Percentiles rank a stretch among this genome's conserved stretches.
phyloP scores from a whole-genome alignment of 83 land plant genomes.

The Isoetes engelmannii region DNA sequence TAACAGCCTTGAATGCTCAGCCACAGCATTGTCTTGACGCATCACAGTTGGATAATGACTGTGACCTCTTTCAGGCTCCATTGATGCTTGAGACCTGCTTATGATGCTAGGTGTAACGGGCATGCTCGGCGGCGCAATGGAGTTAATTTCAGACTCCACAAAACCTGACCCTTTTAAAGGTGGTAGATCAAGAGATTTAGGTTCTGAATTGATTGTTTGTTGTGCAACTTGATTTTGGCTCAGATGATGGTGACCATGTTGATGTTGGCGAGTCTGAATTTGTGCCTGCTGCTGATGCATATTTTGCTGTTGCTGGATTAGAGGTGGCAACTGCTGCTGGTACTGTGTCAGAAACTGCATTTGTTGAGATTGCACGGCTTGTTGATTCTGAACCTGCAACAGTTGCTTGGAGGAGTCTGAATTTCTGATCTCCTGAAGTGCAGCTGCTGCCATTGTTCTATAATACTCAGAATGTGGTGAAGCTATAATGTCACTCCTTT shows the following conservation, averaged over 20 bases:
- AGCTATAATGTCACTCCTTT: slow-evolving; percentile 10
- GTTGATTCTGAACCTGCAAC: slow-evolving; percentile 44
- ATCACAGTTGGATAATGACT: too few species aligned
- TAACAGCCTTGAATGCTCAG: too few species aligned
- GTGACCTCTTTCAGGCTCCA: too few species aligned
- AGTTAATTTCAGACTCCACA: too few species aligned
- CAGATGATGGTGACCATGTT: not conserved
- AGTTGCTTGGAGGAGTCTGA: slow-evolving; percentile 14
- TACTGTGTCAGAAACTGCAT: slow-evolving; percentile 30
- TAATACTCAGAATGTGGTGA: slow-evolving; percentile 13
- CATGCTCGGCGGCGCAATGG: too few species aligned
- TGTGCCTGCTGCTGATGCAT: not conserved
- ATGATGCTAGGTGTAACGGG: too few species aligned
- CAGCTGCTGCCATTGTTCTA: slow-evolving; percentile 25
- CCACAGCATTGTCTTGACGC: too few species aligned
- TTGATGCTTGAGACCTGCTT: too few species aligned
- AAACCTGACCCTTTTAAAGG: too few species aligned
- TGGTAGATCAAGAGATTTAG: too few species aligned
- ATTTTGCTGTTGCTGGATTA: slow-evolving; percentile 19
- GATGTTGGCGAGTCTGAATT: slow-evolving; percentile 20
- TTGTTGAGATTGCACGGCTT: slow-evolving; percentile 26
- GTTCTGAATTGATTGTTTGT: too few species aligned
- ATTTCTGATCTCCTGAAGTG: slow-evolving; percentile 18
- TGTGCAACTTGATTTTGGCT: too few species aligned
- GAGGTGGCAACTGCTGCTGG: slow-evolving; percentile 1